Base-by-base conservation (phyloP, 2,329 filamentous ascomycete genomes). In the Biscogniauxia mediterranea region DNA sequence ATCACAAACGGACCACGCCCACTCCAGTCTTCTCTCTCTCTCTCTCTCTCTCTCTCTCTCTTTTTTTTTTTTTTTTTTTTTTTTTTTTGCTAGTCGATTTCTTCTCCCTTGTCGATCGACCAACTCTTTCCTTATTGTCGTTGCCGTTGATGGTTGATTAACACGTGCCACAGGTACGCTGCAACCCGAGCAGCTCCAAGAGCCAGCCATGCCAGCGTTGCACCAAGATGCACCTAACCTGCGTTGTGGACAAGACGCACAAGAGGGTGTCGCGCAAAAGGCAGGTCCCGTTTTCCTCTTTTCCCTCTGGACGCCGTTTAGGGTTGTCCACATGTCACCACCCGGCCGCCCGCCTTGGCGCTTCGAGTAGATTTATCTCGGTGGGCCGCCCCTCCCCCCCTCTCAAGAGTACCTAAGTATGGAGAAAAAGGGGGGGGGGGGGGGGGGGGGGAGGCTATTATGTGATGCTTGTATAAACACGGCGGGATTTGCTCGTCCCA, bases 251-350 rank as follows among this genome's bases (percentile, higher is more conserved):
- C 26, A 73, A 67, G 61, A 70, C 71, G 49, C 71, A 74, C 54
- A 74, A 71, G 62, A 69, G 73, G 50, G 61, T 73, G 57, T 74
- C 71, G 49, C 68, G 73, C 49, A 72, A 69, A 62, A 74, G 71
- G 72, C 71, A 61, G 56, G 69, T 58, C 42, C 52, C 7, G 15
- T 64, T 56, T 57, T 17, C 17, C 19, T 54, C 20, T 4, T 19
- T 20, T 51, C 17, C 32, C 32, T 46, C 38, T 46, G 23, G 19
- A 9, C 19, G 19, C 23, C 19, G 51, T 11, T 52, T 52, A 26
- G 51, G 51, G 19, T 21, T 26, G 19, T 13, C 19, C 11, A 50
- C 54, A 25, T 52, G 26, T 21, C 52, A 42, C 38, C 38, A 46
- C 17, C 38, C 38, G 38, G 28, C 28, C 28, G 28, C 5, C 38